A percentile compares a stretch with the other conserved stretches of the same genome.
phyloP scores from a whole-genome alignment of 1,139 yeast genomes.

The Arxiozyma slooffiae region DNA sequence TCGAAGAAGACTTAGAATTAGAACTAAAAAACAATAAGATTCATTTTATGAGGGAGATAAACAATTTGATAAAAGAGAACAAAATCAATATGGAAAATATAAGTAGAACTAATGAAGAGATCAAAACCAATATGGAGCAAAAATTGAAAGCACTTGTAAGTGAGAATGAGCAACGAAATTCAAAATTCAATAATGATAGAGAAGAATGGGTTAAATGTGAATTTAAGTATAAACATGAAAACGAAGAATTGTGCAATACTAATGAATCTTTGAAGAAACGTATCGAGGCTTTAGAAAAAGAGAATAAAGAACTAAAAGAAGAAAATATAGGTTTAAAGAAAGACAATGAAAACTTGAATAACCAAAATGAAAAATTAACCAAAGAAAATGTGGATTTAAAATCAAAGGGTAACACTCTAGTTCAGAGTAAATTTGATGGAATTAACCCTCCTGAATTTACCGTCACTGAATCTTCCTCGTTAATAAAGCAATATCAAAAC shows the following conservation, averaged over 20 bases:
- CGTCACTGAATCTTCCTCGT: neutral
- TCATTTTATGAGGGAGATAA: neutral
- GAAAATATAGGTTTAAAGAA: neutral
- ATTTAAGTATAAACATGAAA: neutral
- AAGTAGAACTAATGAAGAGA: neutral
- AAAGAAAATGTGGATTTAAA: neutral
- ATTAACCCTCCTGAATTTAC: neutral
- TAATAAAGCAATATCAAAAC: neutral
- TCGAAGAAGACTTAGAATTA: constrained; percentile 17
- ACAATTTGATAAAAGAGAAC: neutral
- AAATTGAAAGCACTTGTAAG: neutral
- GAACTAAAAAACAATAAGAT: constrained; percentile 6
- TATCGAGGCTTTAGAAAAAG: neutral
- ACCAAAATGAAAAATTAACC: neutral
- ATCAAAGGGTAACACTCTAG: neutral
- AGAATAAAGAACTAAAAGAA: neutral
- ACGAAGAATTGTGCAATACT: neutral
- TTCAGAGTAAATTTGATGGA: neutral
- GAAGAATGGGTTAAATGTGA: neutral
- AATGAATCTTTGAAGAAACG: neutral
- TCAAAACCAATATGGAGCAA: neutral
- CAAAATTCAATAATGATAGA: neutral
- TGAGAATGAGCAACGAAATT: neutral
- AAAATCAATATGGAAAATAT: neutral
- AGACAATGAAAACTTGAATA: neutral